phyloP scores from a whole-genome alignment of 2,329 filamentous ascomycete genomes.

The Botrytis tulipae region DNA sequence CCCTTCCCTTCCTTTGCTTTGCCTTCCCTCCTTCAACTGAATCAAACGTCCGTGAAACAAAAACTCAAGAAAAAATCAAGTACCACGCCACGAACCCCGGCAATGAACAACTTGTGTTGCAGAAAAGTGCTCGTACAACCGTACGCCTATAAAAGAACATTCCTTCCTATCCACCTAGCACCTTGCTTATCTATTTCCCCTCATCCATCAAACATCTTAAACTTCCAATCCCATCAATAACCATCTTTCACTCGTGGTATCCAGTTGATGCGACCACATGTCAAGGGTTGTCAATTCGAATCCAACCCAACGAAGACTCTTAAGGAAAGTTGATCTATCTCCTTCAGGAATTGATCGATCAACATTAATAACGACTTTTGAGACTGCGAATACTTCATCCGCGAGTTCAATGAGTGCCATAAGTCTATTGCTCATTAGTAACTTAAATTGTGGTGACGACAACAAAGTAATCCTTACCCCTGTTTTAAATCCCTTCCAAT shows the following conservation, averaged over 20 bases:
- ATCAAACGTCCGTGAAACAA: background rate
- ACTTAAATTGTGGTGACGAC: constrained; percentile 20
- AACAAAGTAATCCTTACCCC: constrained; percentile 57
- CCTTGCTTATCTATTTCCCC: background rate
- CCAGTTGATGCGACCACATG: constrained; percentile 63
- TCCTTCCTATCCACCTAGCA: background rate
- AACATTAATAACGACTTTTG: constrained; percentile 75
- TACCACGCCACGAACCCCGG: constrained; percentile 15
- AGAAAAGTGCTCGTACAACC: constrained; percentile 6
- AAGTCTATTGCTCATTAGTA: constrained; percentile 54
- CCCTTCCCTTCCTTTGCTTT: background rate
- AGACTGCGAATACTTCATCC: constrained; percentile 71
- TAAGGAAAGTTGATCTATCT: constrained; percentile 66
- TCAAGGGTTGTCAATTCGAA: constrained; percentile 81
- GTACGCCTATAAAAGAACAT: constrained; percentile 5
- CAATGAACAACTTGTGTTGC: constrained; percentile 12
- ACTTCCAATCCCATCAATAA: constrained; percentile 87
- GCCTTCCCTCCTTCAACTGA: background rate
- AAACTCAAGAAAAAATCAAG: background rate
- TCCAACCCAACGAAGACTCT: constrained; percentile 89
- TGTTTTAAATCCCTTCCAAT: constrained; percentile 79
- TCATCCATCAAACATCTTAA: constrained; percentile 42
- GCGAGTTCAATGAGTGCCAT: constrained; percentile 90
- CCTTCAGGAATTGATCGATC: constrained; percentile 65
- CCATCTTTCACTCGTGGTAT: constrained; percentile 75